These are phyloP conservation scores for Pyrenochaeta sp. DNA, from an alignment of 2,329 filamentous ascomycete species.

Conservation along the genomic window DNA sequence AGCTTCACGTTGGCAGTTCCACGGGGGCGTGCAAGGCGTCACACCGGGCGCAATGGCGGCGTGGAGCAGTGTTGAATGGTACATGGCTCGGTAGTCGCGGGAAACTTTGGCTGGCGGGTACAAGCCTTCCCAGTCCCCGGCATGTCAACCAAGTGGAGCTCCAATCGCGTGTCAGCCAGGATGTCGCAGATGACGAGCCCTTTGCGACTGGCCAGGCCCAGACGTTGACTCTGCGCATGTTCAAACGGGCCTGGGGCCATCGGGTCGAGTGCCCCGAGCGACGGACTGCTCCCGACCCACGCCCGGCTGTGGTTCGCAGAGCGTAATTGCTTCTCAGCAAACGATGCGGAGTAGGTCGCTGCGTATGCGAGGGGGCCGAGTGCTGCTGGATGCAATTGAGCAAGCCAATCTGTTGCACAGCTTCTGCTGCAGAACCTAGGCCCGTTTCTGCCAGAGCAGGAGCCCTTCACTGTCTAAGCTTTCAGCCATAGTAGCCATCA, in stretches of 20 bases:
- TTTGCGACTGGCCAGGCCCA: conserved; percentile 33
- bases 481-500: conserved; percentile 31
- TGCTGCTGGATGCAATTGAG: conserved; percentile 30
- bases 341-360: conserved; percentile 35
- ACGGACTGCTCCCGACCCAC: conserved; percentile 32
- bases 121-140: conserved; percentile 18
- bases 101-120: conserved; percentile 27
- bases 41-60: no score
- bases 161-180: conserved; percentile 40
- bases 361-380: conserved; percentile 40
- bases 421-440: conserved; percentile 28
- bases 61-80: conserved; percentile 13
- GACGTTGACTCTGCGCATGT: conserved; percentile 26
- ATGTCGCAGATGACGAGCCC: conserved; percentile 31
- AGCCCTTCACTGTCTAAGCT: conserved; percentile 29
- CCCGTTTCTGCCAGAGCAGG: conserved; percentile 23
- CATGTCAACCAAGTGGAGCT: conserved; percentile 28
- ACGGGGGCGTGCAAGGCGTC: no score
- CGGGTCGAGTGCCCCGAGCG: conserved; percentile 39
- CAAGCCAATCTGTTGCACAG: conserved; percentile 41
- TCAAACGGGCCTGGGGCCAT: conserved; percentile 36
- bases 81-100: conserved; percentile 34
- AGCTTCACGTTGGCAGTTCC: no score
- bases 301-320: conserved; percentile 31
- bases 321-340: conserved; percentile 27